Evolutionary conservation across 805 yeast species (phyloP).

Genomic region (Blastobotrys mokoenaii): DNA sequence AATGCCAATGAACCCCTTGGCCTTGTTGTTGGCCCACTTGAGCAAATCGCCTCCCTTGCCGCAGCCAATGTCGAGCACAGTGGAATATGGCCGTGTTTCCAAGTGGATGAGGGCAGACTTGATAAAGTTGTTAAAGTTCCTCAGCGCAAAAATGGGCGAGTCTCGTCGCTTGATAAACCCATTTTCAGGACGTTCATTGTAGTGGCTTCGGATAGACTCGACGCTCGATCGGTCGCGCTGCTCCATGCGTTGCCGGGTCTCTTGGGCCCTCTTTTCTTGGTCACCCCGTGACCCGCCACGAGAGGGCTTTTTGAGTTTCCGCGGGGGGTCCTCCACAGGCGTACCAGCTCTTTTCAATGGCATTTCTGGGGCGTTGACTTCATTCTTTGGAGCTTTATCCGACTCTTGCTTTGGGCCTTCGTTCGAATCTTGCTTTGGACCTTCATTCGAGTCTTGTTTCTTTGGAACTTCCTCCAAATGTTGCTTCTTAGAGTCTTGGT

Average conservation of each 20-base stretch:
- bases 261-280: conserved; percentile 11
- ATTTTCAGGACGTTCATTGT: conserved; percentile 72
- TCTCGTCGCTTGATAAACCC: conserved; percentile 52
- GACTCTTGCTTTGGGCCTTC: no score
- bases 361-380: no score
- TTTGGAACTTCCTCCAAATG: no score
- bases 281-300: conserved; percentile 9
- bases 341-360: not conserved
- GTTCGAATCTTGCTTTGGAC: no score
- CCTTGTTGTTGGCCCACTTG: conserved; percentile 71
- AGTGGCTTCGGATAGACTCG: conserved; percentile 57
- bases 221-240: conserved; percentile 3
- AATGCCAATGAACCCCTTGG: conserved; percentile 76
- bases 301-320: conserved; percentile 16
- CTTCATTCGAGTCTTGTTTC: no score
- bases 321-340: conserved; percentile 3
- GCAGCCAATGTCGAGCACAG: conserved; percentile 82
- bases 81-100: conserved; percentile 32
- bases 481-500: no score
- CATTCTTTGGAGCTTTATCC: not conserved
- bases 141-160: conserved; percentile 77
- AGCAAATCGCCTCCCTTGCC: conserved; percentile 97
- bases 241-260: conserved; percentile 10
- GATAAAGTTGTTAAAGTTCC: conserved; percentile 87
- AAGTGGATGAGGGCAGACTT: conserved; percentile 65